Evolutionary conservation across 768 basidiomycete species (phyloP), one percentile per base, ranked within the genome.

Genomic region (Rhodotorula paludigena): DNA sequence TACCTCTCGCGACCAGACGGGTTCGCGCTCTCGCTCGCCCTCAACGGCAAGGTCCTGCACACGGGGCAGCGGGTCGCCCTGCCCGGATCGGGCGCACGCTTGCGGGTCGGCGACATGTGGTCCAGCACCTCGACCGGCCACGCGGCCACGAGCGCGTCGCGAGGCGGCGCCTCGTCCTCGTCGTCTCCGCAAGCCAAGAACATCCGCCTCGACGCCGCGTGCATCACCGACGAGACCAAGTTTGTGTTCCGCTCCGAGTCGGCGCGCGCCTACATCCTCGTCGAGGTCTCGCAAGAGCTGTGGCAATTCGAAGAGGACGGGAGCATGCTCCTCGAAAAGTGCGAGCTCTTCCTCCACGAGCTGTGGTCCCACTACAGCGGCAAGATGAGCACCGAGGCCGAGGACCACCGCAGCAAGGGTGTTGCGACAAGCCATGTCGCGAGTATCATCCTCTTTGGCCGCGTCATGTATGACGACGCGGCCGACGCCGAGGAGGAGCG

Each of bases 261-360:
- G 2, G 92, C 93, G 49, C 91, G 89, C 75, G 84, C 88, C 42
- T 96, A 90, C 28, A 87, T 98, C 63, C 94, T 96, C 78, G 91
- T 99, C 55, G 93, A 97, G 81, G 89, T 99, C 23, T 94, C 92
- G 77, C 85, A 87, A 55, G 96, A 98, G 76, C 85, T 96, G 61
- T 98, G 91, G 90, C 90, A 96, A 74, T 98, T 98, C 76, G 85
- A 92, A 32, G 92, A 90, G 42, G 96, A 98, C 68, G 96, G 96
- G 32, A 92, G 96, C 77, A 85, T 71, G 58, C 64, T 74, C 23
- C 88, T 90, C 76, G 96, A 98, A 77, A 98, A 98, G 80, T 89
- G 94, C 5, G 92, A 97, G 77, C 90, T 92, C 6, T 97, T 97
- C 80, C 84, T 99, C 14, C 92, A 94, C 2, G 84, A 88, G 21